A percentile compares a stretch with the other conserved stretches of the same genome.
phyloP scores from a whole-genome alignment of 768 basidiomycete genomes.

The Hemileccinum rubropunctum region DNA sequence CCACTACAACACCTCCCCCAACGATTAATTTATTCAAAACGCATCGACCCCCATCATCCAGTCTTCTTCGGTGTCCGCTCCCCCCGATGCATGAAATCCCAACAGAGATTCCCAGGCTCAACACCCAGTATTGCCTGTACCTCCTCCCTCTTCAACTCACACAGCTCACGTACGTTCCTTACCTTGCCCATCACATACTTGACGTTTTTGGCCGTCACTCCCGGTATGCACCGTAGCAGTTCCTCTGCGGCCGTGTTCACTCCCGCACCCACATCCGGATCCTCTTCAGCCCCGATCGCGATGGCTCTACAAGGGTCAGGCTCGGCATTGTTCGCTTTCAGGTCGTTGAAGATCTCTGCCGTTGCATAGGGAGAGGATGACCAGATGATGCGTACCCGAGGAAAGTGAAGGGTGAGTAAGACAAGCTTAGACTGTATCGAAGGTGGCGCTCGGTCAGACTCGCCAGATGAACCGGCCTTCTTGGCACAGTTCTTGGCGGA shows the following conservation, averaged over 20 bases:
- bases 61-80: slow-evolving; percentile 31
- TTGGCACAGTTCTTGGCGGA: slow-evolving; percentile 56
- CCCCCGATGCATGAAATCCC: slow-evolving; percentile 78
- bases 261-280: slow-evolving; percentile 61
- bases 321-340: slow-evolving; percentile 77
- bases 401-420: slow-evolving; percentile 85
- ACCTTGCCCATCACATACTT: slow-evolving; percentile 83
- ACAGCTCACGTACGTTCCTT: slow-evolving; percentile 72
- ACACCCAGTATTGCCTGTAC: slow-evolving; percentile 76
- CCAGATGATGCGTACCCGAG: slow-evolving; percentile 93
- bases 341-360: slow-evolving; percentile 87
- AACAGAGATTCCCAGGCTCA: slow-evolving; percentile 78
- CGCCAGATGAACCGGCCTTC: slow-evolving; percentile 29
- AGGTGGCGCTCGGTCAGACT: slow-evolving; percentile 38
- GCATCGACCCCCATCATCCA: background rate
- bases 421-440: slow-evolving; percentile 90
- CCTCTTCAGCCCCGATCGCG: slow-evolving; percentile 77
- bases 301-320: slow-evolving; percentile 79
- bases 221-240: slow-evolving; percentile 77
- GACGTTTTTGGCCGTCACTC: slow-evolving; percentile 80
- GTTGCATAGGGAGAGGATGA: slow-evolving; percentile 94
- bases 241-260: slow-evolving; percentile 80
- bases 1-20: too few relatives aligned
- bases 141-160: slow-evolving; percentile 54
- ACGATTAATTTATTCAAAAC: too few relatives aligned